Evolutionary conservation across 495 filamentous ascomycete genomes (phyloP), one percentile per base, ranked within the genome.

Genomic region (Hyaloscypha hepaticicola): DNA sequence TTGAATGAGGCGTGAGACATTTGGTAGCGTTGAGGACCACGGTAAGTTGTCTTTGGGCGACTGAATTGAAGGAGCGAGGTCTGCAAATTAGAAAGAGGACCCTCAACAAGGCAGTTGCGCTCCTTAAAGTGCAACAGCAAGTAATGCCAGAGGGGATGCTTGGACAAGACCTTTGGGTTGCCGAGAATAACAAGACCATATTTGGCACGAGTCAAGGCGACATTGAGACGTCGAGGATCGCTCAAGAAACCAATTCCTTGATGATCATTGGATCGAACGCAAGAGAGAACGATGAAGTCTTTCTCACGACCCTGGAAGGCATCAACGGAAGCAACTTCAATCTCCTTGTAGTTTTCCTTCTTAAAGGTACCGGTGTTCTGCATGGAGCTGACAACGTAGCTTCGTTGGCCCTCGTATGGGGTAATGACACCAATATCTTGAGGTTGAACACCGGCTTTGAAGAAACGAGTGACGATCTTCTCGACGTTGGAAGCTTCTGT

Each of bases 241-340:
- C 94, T 97, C 80, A 99, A 83, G 83, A 99, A 99, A 76, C 95
- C 95, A 72, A 99, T 98, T 66, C 95, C 95, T 77, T 99, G 95
- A 73, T 99, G 96, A 69, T 98, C 96, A 70, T 99, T 99, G 68
- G 94, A 97, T 72, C 95, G 92, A 55, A 99, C 95, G 75, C 95
- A 99, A 60, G 95, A 99, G 14, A 98, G 82, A 28, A 99, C 93
- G 67, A 99, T 98, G 73, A 96, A 99, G 70, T 99, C 95, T 79
- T 99, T 99, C 78, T 99, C 95, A 77, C 95, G 90, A 22, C 95
- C 95, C 75, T 99, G 95, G 84, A 99, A 99, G 21, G 95, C 95
- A 82, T 98, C 95, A 26, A 99, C 95, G 0, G 94, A 97, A 19
- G 95, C 95, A 59, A 98, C 96, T 74, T 99, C 95, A 61, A 99